Percentiles rank a stretch among this genome's conserved stretches.
phyloP scores from a whole-genome alignment of 306 rosid species.

The Rosa rugosa region DNA sequence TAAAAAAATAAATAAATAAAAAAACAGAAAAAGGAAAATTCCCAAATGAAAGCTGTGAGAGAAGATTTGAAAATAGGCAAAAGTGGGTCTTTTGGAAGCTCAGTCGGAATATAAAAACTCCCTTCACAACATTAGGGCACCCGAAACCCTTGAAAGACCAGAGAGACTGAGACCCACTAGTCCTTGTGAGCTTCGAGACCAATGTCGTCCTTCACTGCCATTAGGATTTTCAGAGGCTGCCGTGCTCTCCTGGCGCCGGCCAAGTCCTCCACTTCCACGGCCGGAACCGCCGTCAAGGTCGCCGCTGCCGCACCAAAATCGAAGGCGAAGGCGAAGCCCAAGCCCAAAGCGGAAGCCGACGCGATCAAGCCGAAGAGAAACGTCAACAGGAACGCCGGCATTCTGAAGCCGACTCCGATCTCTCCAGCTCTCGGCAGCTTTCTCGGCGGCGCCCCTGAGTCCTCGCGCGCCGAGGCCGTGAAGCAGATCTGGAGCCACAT shows the following conservation, averaged over 20 bases:
- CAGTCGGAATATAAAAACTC: not conserved
- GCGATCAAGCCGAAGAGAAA: slow-evolving; percentile 3
- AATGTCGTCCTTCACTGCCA: slow-evolving; percentile 9
- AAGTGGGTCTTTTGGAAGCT: not conserved
- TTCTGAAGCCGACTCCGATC: slow-evolving; percentile 30
- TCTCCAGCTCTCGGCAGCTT: slow-evolving; percentile 40
- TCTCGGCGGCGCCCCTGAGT: slow-evolving; percentile 40
- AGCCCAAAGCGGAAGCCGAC: slow-evolving; percentile 5
- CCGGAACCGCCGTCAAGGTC: slow-evolving; percentile 8
- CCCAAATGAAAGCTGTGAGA: not conserved
- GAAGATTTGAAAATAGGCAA: not conserved
- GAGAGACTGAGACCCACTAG: not conserved
- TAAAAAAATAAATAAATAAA: too few relatives aligned
- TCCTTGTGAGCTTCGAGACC: not conserved
- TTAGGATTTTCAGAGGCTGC: slow-evolving; percentile 39
- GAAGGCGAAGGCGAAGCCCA: not conserved
- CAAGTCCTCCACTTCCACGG: slow-evolving; percentile 26
- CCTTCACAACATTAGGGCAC: not conserved
- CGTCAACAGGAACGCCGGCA: slow-evolving; percentile 14
- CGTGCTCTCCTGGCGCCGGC: slow-evolving; percentile 30
- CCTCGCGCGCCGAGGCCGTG: slow-evolving; percentile 43
- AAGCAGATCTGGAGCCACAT: slow-evolving; percentile 52
- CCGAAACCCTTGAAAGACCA: not conserved
- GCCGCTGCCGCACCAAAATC: not conserved
- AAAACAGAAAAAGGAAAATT: not conserved